A percentile compares a stretch with the other conserved stretches of the same genome.
These are phyloP conservation scores for Dioszegia crocea DNA, from an alignment of 768 basidiomycete genomes.

Conservation along the genomic window DNA sequence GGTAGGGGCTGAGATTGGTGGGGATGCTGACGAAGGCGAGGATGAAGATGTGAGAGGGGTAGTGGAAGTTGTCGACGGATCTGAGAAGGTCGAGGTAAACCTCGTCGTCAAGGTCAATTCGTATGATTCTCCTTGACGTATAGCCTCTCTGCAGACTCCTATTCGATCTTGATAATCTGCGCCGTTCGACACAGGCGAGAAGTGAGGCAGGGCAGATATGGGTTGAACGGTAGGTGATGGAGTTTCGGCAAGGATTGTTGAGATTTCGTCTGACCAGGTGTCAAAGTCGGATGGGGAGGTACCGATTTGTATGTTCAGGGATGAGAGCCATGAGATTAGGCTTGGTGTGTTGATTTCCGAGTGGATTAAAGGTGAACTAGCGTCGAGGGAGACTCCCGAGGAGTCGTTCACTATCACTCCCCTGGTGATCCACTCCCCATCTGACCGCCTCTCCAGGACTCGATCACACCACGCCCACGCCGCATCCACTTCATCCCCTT, in stretches of 20 bases:
- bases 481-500: conserved; percentile 32
- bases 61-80: too few species aligned
- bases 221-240: not conserved
- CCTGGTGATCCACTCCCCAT: conserved; percentile 41
- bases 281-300: conserved; percentile 11
- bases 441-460: conserved; percentile 26
- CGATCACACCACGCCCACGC: conserved; percentile 45
- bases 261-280: conserved; percentile 9
- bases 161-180: conserved; percentile 65
- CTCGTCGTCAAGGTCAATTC: conserved; percentile 76
- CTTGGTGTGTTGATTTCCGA: not conserved
- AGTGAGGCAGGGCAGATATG: conserved; percentile 26
- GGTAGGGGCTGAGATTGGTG: not conserved
- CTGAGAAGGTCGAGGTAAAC: conserved; percentile 51
- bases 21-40: not conserved
- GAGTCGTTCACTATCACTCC: conserved; percentile 6
- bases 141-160: conserved; percentile 63
- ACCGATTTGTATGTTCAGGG: conserved; percentile 18
- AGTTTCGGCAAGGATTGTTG: not conserved
- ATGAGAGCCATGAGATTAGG: conserved; percentile 32
- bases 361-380: too few species aligned
- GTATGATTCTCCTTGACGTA: conserved; percentile 83
- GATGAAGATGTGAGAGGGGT: not conserved
- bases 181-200: conserved; percentile 24
- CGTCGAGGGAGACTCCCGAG: too few species aligned